Evolutionary conservation across 179 eudicot genomes (phyloP).

Genomic region (Drosera spatulata): DNA sequence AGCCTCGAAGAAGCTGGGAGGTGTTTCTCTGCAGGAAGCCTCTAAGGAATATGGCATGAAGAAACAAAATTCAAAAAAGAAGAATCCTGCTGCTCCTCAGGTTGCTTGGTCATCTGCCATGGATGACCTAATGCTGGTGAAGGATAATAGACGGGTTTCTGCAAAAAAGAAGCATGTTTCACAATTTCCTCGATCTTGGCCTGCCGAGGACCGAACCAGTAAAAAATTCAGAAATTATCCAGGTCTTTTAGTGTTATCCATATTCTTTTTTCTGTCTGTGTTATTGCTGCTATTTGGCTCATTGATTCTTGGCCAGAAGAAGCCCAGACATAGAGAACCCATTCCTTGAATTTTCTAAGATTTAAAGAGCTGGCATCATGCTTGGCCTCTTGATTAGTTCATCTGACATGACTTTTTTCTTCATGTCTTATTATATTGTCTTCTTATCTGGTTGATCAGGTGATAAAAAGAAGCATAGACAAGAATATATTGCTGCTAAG

Average conservation of each 20-base stretch:
- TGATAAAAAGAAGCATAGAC: constrained; percentile 62
- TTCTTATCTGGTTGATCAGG: constrained; percentile 28
- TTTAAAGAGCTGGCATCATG: no score
- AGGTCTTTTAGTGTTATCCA: constrained; percentile 29
- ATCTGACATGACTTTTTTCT: no score
- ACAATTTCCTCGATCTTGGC: constrained; percentile 76
- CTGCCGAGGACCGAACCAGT: constrained; percentile 40
- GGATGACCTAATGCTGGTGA: constrained; percentile 73
- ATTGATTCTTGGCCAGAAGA: no score
- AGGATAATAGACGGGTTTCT: constrained; percentile 65
- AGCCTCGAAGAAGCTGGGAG: constrained; percentile 53
- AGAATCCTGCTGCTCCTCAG: constrained; percentile 19
- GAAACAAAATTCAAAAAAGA: constrained; percentile 40
- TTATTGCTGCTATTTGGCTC: no score
- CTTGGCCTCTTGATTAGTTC: no score
- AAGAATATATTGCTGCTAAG: constrained; percentile 67
- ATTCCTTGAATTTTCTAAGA: no score
- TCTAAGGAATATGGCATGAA: constrained; percentile 61
- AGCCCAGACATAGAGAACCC: no score
- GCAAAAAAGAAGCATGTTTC: constrained; percentile 60
- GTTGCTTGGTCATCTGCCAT: constrained; percentile 35
- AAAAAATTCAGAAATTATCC: constrained; percentile 52
- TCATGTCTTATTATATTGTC: background rate
- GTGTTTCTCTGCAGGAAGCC: constrained; percentile 72
- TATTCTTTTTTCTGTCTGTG: background rate